Conservation (phyloP, 2,329 filamentous ascomycete genomes). For the Neocucurbitaria cava region DNA sequence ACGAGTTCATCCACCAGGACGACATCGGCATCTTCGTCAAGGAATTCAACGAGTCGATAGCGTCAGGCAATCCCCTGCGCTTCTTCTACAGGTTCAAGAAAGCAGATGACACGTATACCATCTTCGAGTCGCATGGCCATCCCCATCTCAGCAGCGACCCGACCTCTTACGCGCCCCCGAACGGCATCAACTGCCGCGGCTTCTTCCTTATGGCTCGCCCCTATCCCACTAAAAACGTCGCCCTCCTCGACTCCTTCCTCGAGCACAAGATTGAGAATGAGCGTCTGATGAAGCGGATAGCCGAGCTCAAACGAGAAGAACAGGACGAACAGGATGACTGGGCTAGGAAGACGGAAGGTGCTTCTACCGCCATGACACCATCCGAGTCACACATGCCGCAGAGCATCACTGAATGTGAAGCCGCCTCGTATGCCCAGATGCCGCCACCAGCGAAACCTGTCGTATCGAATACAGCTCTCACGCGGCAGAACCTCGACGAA, state of each 20-base stretch:
- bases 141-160: conserved; percentile 80
- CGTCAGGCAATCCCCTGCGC: conserved; percentile 77
- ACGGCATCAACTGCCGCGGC: conserved; percentile 73
- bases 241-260: conserved; percentile 86
- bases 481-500: conserved; percentile 80
- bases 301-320: conserved; percentile 84
- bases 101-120: conserved; percentile 74
- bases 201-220: conserved; percentile 93
- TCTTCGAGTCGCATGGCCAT: conserved; percentile 93
- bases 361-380: conserved; percentile 47
- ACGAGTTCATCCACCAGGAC: conserved; percentile 84
- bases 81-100: conserved; percentile 86
- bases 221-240: conserved; percentile 87
- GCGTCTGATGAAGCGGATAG: conserved; percentile 80
- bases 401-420: conserved; percentile 43
- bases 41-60: conserved; percentile 89
- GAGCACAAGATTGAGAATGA: conserved; percentile 98
- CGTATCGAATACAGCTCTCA: conserved; percentile 72
- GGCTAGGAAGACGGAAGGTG: conserved; percentile 62
- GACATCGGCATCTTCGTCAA: conserved; percentile 83
- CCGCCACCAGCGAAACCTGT: conserved; percentile 70
- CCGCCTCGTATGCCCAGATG: conserved; percentile 62
- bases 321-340: conserved; percentile 77
- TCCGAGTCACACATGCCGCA: conserved; percentile 51
- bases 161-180: conserved; percentile 68